Conservation (phyloP, 2,329 filamentous ascomycete genomes). For the Fusarium oxysporum region DNA sequence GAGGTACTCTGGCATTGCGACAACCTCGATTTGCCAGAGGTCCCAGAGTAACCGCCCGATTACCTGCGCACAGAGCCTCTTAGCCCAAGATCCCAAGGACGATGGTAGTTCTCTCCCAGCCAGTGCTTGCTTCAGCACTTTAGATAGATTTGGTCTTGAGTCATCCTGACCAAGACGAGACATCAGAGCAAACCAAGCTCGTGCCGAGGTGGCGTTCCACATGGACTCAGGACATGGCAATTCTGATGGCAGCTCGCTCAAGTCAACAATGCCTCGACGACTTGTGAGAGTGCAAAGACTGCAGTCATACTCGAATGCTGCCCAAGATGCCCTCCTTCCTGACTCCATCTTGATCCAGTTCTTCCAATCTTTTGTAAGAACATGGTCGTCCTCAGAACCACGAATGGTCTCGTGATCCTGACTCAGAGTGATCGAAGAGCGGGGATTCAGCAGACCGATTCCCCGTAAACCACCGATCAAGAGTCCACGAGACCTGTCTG, state of each 20-base stretch:
- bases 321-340: neutral
- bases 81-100: neutral
- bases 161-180: neutral
- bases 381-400: neutral
- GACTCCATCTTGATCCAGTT: neutral
- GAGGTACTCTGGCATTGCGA: neutral
- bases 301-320: slow-evolving; percentile 3
- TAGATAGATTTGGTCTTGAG: neutral
- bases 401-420: neutral
- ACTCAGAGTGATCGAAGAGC: neutral
- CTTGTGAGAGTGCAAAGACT: slow-evolving; percentile 7
- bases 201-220: neutral
- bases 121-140: neutral
- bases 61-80: neutral
- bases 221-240: neutral
- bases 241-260: neutral
- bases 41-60: neutral
- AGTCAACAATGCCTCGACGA: neutral
- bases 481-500: neutral
- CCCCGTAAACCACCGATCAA: neutral
- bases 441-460: neutral
- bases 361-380: neutral
- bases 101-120: neutral
- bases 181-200: neutral
- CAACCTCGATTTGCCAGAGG: neutral